A percentile compares a stretch with the other conserved stretches of the same genome.
phyloP scores from a whole-genome alignment of 805 yeast genomes.

The Saccharomycopsis malanga region DNA sequence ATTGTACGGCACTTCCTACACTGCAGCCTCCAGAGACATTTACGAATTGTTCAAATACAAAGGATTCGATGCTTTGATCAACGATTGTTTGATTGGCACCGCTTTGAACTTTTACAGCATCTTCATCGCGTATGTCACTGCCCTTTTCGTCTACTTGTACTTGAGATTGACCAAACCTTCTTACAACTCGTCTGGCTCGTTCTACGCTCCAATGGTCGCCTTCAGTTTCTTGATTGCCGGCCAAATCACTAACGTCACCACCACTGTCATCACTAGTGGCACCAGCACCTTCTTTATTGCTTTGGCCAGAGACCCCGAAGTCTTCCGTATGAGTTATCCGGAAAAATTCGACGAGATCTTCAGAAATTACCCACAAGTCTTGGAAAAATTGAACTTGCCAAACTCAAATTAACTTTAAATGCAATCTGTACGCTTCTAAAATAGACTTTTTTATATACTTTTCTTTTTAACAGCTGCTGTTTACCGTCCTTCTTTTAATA shows the following conservation, averaged over 20 bases:
- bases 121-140: conserved; percentile 61
- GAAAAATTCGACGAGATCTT: conserved; percentile 57
- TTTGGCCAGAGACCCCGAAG: conserved; percentile 77
- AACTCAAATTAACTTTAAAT: conserved; percentile 2
- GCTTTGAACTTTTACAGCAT: conserved; percentile 72
- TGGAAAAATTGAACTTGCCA: conserved; percentile 24
- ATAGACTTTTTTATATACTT: not conserved
- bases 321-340: conserved; percentile 67
- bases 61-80: conserved; percentile 79
- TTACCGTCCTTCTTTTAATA: not conserved
- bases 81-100: conserved; percentile 74
- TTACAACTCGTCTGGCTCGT: conserved; percentile 52
- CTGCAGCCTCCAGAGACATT: conserved; percentile 73
- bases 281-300: conserved; percentile 80
- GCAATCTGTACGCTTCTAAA: not conserved
- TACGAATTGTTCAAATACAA: conserved; percentile 69
- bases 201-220: conserved; percentile 67
- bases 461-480: not conserved
- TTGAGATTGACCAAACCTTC: conserved; percentile 60
- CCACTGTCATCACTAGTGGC: conserved; percentile 74
- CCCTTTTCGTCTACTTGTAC: conserved; percentile 57
- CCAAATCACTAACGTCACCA: conserved; percentile 67
- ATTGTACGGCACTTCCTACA: conserved; percentile 73
- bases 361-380: conserved; percentile 60
- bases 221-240: conserved; percentile 66